Conservation (phyloP, 495 filamentous ascomycete genomes). For the Hypoxylon lienhwacheense region DNA sequence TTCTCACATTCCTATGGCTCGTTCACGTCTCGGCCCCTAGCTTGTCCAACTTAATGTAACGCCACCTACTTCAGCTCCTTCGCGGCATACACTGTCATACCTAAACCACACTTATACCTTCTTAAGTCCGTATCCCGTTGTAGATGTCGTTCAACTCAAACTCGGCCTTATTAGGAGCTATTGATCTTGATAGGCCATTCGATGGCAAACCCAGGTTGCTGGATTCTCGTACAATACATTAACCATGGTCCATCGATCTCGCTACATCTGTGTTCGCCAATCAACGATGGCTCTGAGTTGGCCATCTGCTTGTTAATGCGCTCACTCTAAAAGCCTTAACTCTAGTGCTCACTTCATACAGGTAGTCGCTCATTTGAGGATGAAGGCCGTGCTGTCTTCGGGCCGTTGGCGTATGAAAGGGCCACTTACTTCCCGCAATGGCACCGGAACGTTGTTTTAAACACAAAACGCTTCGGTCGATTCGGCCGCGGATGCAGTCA, state of each 20-base stretch:
- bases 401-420: not conserved
- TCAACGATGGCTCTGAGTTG: not conserved
- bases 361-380: not conserved
- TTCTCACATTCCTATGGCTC: not conserved
- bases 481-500: slow-evolving; percentile 2
- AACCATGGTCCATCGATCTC: slow-evolving; percentile 12
- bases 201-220: slow-evolving; percentile 20
- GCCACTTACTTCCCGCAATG: not conserved
- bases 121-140: not conserved
- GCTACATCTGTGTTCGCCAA: not conserved
- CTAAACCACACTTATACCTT: no score
- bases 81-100: no score
- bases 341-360: not conserved
- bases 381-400: not conserved
- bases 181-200: not conserved
- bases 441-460: not conserved
- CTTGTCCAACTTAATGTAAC: no score
- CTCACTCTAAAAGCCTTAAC: not conserved
- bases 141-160: slow-evolving; percentile 1
- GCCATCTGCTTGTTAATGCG: not conserved
- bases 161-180: no score
- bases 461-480: not conserved
- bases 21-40: not conserved
- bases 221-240: slow-evolving; percentile 21
- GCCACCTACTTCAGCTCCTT: no score